Evolutionary conservation across 805 yeast genomes (phyloP).

Genomic region (Cyberlindnera subsufficiens): DNA sequence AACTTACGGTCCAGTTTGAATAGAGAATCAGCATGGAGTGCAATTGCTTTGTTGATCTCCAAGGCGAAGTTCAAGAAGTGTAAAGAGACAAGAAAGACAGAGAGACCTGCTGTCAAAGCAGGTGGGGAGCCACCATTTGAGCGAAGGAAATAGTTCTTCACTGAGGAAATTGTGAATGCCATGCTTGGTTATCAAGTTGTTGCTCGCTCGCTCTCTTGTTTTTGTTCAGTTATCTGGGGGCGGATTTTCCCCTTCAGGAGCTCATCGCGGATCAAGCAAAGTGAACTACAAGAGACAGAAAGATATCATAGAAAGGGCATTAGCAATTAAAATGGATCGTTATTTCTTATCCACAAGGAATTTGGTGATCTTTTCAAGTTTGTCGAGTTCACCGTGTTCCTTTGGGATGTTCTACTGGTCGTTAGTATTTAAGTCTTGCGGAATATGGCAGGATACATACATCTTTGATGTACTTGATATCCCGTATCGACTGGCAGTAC

Average conservation of each 20-base stretch:
- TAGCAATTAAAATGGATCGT: not conserved
- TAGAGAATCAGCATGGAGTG: conserved; percentile 52
- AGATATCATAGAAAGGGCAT: no score
- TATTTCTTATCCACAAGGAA: conserved; percentile 14
- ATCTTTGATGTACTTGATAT: conserved; percentile 16
- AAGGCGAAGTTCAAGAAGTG: conserved; percentile 29
- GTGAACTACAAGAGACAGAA: no score
- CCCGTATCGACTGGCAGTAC: conserved; percentile 13
- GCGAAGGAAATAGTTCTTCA: conserved; percentile 1
- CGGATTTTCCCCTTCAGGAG: no score
- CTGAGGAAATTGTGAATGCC: not conserved
- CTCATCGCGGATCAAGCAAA: no score
- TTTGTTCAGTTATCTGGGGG: not conserved
- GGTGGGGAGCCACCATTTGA: conserved; percentile 32
- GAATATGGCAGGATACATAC: conserved; percentile 7
- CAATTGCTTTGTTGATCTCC: conserved; percentile 32
- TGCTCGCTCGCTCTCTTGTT: not conserved
- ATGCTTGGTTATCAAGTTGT: not conserved
- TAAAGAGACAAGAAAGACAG: conserved; percentile 46
- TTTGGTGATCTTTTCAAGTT: conserved; percentile 24
- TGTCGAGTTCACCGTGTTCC: conserved; percentile 22
- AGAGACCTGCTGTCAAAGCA: conserved; percentile 58
- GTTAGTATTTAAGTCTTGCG: conserved; percentile 4
- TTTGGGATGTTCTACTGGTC: conserved; percentile 19
- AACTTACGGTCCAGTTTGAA: conserved; percentile 31